Evolutionary conservation across 1,284 basidiomycete genomes (phyloP).

Genomic region (Bondarzewia mesenterica): DNA sequence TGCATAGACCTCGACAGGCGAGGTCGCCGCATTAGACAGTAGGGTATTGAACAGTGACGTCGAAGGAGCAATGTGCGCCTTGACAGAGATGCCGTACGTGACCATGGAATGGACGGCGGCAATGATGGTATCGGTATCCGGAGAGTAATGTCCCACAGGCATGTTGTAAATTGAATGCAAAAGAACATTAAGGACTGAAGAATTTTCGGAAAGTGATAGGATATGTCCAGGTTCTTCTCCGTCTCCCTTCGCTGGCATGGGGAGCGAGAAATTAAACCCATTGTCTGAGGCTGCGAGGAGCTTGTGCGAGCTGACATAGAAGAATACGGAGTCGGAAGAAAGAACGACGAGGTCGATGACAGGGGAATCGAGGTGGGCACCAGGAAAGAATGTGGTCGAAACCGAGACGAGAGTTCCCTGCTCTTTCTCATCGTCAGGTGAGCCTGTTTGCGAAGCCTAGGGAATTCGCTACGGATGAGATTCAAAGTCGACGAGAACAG

Average conservation of each 20-base stretch:
- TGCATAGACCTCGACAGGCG: slow-evolving; percentile 28
- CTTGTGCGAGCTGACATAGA: slow-evolving; percentile 31
- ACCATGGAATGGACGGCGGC: slow-evolving; percentile 19
- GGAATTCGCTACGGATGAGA: background rate
- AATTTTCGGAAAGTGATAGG: slow-evolving; percentile 23
- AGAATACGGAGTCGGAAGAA: slow-evolving; percentile 69
- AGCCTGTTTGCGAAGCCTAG: slow-evolving; percentile 7
- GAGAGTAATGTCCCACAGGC: slow-evolving; percentile 22
- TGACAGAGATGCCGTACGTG: slow-evolving; percentile 22
- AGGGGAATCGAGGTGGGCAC: slow-evolving; percentile 45
- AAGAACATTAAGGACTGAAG: slow-evolving; percentile 26
- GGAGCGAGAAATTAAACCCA: slow-evolving; percentile 27
- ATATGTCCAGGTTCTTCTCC: slow-evolving; percentile 22
- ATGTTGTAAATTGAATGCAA: slow-evolving; percentile 27
- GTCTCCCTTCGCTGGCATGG: slow-evolving; percentile 8
- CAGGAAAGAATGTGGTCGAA: slow-evolving; percentile 72
- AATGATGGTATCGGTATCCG: slow-evolving; percentile 18
- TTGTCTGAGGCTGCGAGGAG: slow-evolving; percentile 29
- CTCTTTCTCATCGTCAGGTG: slow-evolving; percentile 28
- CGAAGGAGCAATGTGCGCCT: slow-evolving; percentile 12
- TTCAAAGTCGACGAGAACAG: background rate
- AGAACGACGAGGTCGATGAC: slow-evolving; percentile 54
- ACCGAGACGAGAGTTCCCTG: slow-evolving; percentile 52
- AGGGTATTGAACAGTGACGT: slow-evolving; percentile 23
- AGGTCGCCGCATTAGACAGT: slow-evolving; percentile 21